Evolutionary conservation across 2,329 filamentous ascomycete species (phyloP).

Genomic region (Pseudocercospora pini-densiflorae): DNA sequence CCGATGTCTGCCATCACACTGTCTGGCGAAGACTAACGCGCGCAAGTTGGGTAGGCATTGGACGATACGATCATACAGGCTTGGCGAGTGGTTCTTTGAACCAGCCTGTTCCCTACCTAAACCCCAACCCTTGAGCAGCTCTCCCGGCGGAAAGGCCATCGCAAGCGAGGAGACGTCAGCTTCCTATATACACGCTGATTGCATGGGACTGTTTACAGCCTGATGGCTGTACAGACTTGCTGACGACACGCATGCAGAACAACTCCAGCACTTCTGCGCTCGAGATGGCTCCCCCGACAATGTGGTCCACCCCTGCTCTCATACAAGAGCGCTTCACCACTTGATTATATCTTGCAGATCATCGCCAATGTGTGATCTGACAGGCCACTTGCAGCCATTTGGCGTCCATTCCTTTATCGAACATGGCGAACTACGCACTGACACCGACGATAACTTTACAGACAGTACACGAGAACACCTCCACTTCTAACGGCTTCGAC

Average conservation of each 20-base stretch:
- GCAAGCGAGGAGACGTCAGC: not conserved
- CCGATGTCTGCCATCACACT: not conserved
- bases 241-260: too few species aligned
- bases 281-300: not conserved
- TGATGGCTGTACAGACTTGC: too few species aligned
- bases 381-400: not conserved
- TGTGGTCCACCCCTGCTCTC: not conserved
- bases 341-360: not conserved
- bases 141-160: not conserved
- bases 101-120: not conserved
- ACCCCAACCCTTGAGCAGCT: not conserved
- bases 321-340: not conserved
- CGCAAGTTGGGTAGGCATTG: not conserved
- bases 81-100: not conserved
- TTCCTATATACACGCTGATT: not conserved
- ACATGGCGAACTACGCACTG: constrained; percentile 1
- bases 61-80: not conserved
- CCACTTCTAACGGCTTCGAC: not conserved
- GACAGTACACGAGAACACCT: constrained; percentile 1
- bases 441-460: not conserved
- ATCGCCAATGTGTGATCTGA: not conserved
- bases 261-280: too few species aligned
- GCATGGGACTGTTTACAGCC: not conserved
- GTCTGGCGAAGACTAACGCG: not conserved
- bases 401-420: constrained; percentile 10